These are phyloP conservation scores for Dactylellina parvicollis DNA, from an alignment of 2,329 filamentous ascomycete genomes.

Conservation along the genomic window DNA sequence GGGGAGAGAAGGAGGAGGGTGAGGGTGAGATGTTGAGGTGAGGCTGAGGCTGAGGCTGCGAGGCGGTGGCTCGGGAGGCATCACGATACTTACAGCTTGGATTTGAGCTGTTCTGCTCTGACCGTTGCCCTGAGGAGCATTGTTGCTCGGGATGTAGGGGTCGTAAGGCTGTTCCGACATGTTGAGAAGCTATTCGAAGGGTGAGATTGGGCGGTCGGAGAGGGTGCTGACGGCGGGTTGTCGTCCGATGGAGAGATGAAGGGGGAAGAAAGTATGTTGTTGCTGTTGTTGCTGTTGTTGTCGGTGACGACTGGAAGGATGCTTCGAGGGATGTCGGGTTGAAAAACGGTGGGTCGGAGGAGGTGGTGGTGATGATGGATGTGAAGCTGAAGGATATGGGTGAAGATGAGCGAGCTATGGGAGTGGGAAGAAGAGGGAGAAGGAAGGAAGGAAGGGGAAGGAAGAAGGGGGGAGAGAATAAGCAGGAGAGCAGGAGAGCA, in stretches of 20 bases:
- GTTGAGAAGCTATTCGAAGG: conserved; percentile 15
- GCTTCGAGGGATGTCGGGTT: conserved; percentile 1
- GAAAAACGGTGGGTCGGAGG: conserved; percentile 18
- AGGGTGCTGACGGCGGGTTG: no score
- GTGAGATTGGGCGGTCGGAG: not conserved
- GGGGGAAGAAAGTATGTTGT: not conserved
- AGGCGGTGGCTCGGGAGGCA: not conserved
- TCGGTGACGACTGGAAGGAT: no score
- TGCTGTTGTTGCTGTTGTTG: not conserved
- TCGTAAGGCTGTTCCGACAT: conserved; percentile 74
- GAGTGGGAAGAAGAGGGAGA: not conserved
- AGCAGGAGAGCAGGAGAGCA: not conserved
- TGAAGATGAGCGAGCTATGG: no score
- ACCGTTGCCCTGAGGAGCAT: conserved; percentile 67
- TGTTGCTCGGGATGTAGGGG: conserved; percentile 83
- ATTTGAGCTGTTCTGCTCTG: conserved; percentile 77
- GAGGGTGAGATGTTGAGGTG: not conserved
- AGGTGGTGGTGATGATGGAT: conserved; percentile 9
- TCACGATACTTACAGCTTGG: conserved; percentile 78
- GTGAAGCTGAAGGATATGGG: conserved; percentile 5
- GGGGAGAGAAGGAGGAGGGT: not conserved
- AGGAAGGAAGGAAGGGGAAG: not conserved
- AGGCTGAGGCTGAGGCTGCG: not conserved
- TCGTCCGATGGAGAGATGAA: no score
- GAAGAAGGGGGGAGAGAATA: conserved; percentile 5